Evolutionary conservation across 495 filamentous ascomycete genomes (phyloP), one percentile per base, ranked within the genome.

Genomic region (Aspergillus sclerotiicarbonarius): DNA sequence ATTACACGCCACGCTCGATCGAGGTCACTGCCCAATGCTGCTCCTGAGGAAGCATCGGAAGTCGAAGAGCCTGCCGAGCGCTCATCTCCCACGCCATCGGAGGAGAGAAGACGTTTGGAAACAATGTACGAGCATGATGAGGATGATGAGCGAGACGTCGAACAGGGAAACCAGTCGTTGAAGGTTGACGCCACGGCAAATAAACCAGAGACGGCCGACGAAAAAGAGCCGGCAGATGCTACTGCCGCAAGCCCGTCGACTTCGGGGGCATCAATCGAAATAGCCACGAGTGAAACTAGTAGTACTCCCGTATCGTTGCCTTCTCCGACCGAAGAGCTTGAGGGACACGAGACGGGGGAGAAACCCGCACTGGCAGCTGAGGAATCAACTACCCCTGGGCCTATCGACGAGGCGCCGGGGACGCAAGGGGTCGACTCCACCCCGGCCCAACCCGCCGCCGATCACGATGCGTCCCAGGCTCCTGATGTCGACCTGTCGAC

Each of bases 11-110:
- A 84, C 63, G 78, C 73, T 59, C 82, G 85, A 13, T 80, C 84
- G 7, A 76, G 74, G 49, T 86, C 84, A 29, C 61, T 83, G 39
- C 85, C 84, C 16, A 70, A 71, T 45, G 70, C 74, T 21, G 68
- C 73, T 13, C 49, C 71, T 12, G 62, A 62, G 21, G 61, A 61
- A 16, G 56, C 55, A 8, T 20, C 57, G 10, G 58, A 65, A 18
- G 53, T 31, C 29, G 69, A 70, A 8, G 49, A 61, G 30, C 21
- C 47, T n/a, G 35, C 47, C 35, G 62, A 64, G 30, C 63, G 67
- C 25, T 57, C 66, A 15, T 71, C 69, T 13, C 67, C 68, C 8
- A 73, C 62, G 10, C 33, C 70, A 12, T 71, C 68, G 1, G 72
- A 74, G 56, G 70, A 68, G 46, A 63, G 67, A 46, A 59, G 51